Evolutionary conservation across 768 basidiomycete species (phyloP).

Genomic region (Suillus variegatus): DNA sequence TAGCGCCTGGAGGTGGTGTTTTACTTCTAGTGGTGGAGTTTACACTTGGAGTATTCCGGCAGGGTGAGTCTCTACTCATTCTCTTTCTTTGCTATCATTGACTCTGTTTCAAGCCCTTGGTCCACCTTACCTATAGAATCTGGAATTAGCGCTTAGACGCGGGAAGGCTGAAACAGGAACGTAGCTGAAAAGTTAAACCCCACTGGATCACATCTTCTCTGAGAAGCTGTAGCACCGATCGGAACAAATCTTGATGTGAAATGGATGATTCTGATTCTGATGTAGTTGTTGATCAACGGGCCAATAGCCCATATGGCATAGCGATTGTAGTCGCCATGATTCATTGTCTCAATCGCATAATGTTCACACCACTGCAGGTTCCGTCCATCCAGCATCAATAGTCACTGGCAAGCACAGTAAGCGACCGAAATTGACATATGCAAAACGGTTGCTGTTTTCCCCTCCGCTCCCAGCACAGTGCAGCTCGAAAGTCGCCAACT

Average conservation of each 20-base stretch:
- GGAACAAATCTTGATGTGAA: neutral
- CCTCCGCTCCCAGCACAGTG: neutral
- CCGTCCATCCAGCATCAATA: neutral
- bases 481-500: neutral
- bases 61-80: slow-evolving; percentile 44
- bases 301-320: neutral
- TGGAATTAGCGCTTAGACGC: neutral
- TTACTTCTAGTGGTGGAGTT: slow-evolving; percentile 92
- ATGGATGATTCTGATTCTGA: neutral
- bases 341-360: neutral
- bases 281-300: neutral
- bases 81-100: neutral
- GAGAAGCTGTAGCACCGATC: neutral
- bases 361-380: neutral
- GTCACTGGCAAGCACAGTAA: neutral
- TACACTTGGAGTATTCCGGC: slow-evolving; percentile 74
- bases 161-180: neutral
- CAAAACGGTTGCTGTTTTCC: neutral
- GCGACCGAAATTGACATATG: neutral
- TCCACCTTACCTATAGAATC: slow-evolving; percentile 32
- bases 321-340: neutral
- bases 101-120: slow-evolving; percentile 22
- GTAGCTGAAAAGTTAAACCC: neutral
- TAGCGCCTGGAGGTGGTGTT: slow-evolving; percentile 96
- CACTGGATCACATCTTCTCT: neutral